Evolutionary conservation across 2,329 filamentous ascomycete species (phyloP), one percentile per base, ranked within the genome.

Genomic region (Penicillium sp.): DNA sequence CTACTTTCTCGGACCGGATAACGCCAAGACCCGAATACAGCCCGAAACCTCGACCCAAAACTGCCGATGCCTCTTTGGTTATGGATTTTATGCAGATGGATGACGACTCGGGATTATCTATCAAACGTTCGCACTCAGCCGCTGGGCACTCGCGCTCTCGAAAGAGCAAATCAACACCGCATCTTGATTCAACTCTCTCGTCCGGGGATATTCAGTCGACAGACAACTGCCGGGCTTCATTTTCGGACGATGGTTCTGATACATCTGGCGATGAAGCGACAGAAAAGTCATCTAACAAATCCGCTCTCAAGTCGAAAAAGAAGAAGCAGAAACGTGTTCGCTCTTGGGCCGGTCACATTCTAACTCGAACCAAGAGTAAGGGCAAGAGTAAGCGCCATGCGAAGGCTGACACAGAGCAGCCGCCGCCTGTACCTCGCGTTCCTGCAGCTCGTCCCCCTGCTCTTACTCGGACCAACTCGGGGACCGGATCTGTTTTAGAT

Each of bases 251-350:
- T 42, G 66, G 66, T 18, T 72, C 72, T 5, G 67, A 68, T 45
- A 52, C 58, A 16, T 72, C 69, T n/a, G 62, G 61, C 7, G 54
- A 65, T 42, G 65, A 65, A 25, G 55, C 56, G 9, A 56, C 61
- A 16, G 63, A 54, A 13, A 52, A 62, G n/a, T 54, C 60, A 25
- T 60, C 68, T 18, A 71, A 64, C 53, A 73, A 65, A 53, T 68
- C 63, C 56, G 68, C 56, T 49, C 76, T 67, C 38, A 74, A 65
- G 55, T 48, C 65, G 8, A 71, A 71, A 52, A 83, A 79, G 55
- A 83, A 80, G 74, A 82, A 83, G 59, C 82, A 86, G 67, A 91
- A 90, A 75, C 89, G 89, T 70, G 89, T 93, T 55, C 91, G 89
- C 66, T 79, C 77, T 13, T 82, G 80, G 80, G 79, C 80, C 39